Percentiles rank a stretch among this genome's conserved stretches.
Conservation (phyloP, 2,329 filamentous ascomycete genomes). For the Aspergillus clavatus region DNA sequence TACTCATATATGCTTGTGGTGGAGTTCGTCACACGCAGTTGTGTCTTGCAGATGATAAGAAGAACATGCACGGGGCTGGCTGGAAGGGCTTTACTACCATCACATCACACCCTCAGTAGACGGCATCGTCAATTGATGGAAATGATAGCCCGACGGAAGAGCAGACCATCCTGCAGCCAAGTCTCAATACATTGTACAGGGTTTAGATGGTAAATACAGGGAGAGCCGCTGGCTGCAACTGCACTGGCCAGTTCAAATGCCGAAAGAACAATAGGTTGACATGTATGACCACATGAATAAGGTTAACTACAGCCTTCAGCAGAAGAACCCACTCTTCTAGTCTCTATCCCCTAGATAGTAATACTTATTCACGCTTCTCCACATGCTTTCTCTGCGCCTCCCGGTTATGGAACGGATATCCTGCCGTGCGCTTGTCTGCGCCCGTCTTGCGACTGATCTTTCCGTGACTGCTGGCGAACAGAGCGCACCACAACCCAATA, state of each 20-base stretch:
- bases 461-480: conserved; percentile 55
- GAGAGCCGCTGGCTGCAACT: too few species aligned
- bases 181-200: not conserved
- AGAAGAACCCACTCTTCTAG: too few species aligned
- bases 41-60: not conserved
- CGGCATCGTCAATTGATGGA: too few species aligned
- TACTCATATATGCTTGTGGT: not conserved
- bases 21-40: not conserved
- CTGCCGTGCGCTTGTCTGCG: conserved; percentile 61
- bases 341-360: too few species aligned
- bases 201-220: too few species aligned
- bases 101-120: too few species aligned
- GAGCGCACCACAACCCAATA: conserved; percentile 60
- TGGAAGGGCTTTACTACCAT: not conserved
- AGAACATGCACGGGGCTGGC: too few species aligned
- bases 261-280: conserved; percentile 5
- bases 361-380: conserved; percentile 23
- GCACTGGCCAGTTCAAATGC: not conserved
- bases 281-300: too few species aligned
- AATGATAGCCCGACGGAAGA: not conserved
- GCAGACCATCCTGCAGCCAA: not conserved
- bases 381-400: conserved; percentile 51
- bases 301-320: too few species aligned
- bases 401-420: conserved; percentile 61
- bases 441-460: conserved; percentile 59